Conservation (phyloP, 768 basidiomycete genomes). For the Punctularia strigosozonata region DNA sequence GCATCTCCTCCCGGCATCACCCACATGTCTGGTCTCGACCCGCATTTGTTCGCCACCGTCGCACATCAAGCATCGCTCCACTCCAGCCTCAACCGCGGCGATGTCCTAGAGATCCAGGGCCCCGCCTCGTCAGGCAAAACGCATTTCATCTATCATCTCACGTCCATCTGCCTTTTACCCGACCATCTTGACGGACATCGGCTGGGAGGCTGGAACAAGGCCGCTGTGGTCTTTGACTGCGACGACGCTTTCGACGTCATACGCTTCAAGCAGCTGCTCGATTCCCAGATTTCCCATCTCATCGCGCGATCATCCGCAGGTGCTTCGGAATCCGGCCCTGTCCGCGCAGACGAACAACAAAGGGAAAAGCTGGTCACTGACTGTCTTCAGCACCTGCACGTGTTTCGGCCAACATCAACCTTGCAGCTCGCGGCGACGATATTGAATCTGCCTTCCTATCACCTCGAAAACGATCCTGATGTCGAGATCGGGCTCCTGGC, state of each 20-base stretch:
- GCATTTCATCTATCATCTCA: constrained; percentile 57
- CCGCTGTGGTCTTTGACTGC: constrained; percentile 59
- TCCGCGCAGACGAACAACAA: no score
- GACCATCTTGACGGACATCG: constrained; percentile 14
- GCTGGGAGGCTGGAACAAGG: constrained; percentile 52
- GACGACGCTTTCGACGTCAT: constrained; percentile 52
- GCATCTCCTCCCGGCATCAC: constrained; percentile 19
- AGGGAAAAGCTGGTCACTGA: constrained; percentile 20
- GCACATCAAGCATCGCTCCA: constrained; percentile 7
- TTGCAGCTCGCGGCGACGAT: constrained; percentile 61
- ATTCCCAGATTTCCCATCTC: constrained; percentile 28
- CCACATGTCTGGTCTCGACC: constrained; percentile 23
- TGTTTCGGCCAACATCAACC: constrained; percentile 62
- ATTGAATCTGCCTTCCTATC: constrained; percentile 41
- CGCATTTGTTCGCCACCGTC: constrained; percentile 11
- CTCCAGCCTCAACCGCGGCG: constrained; percentile 34
- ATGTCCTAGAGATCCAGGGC: constrained; percentile 71
- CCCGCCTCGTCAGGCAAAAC: constrained; percentile 68
- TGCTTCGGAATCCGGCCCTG: no score
- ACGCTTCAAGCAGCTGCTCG: constrained; percentile 42
- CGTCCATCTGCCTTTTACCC: constrained; percentile 50
- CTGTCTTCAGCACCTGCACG: constrained; percentile 43
- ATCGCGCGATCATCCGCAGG: constrained; percentile 5
- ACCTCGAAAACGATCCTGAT: constrained; percentile 32
- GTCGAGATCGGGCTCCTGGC: constrained; percentile 54